These are phyloP conservation scores for Hypoxylon fragiforme DNA, from an alignment of 495 filamentous ascomycete species.

Conservation along the genomic window DNA sequence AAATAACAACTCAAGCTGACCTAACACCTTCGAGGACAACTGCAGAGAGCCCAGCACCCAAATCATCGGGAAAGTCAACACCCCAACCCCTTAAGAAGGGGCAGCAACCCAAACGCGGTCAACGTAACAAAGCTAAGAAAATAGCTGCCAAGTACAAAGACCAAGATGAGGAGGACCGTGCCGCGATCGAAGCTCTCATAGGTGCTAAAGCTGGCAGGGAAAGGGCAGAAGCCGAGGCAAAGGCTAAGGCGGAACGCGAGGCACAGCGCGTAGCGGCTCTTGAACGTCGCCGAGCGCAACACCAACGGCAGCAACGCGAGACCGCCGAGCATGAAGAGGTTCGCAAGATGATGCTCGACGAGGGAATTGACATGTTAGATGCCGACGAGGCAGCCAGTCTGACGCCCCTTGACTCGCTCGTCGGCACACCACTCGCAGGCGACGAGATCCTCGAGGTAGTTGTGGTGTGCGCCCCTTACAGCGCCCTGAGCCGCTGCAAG, in stretches of 20 bases:
- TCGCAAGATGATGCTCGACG: slow-evolving; percentile 59
- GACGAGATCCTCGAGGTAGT: slow-evolving; percentile 89
- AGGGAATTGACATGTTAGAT: slow-evolving; percentile 48
- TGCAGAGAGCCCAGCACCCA: slow-evolving; percentile 16
- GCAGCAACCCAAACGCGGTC: slow-evolving; percentile 66
- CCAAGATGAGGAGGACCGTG: slow-evolving; percentile 92
- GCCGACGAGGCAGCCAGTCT: slow-evolving; percentile 61
- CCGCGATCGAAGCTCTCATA: slow-evolving; percentile 76
- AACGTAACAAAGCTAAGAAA: slow-evolving; percentile 84
- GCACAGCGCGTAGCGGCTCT: slow-evolving; percentile 66
- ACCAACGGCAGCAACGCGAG: slow-evolving; percentile 66
- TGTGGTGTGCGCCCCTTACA: slow-evolving; percentile 91
- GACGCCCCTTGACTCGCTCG: slow-evolving; percentile 69
- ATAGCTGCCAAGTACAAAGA: slow-evolving; percentile 87
- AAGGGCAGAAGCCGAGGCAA: slow-evolving; percentile 57
- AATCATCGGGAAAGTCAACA: slow-evolving; percentile 29
- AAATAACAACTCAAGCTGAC: slow-evolving; percentile 24
- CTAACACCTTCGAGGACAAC: slow-evolving; percentile 20
- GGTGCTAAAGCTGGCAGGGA: slow-evolving; percentile 65
- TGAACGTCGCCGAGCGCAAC: slow-evolving; percentile 75
- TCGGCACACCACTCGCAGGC: slow-evolving; percentile 74
- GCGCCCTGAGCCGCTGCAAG: slow-evolving; percentile 74
- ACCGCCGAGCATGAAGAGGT: slow-evolving; percentile 68
- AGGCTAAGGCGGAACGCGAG: slow-evolving; percentile 54
- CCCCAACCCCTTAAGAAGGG: slow-evolving; percentile 42